phyloP scores from a whole-genome alignment of 2,329 filamentous ascomycete genomes.

The Teratosphaeria gauchensis region DNA sequence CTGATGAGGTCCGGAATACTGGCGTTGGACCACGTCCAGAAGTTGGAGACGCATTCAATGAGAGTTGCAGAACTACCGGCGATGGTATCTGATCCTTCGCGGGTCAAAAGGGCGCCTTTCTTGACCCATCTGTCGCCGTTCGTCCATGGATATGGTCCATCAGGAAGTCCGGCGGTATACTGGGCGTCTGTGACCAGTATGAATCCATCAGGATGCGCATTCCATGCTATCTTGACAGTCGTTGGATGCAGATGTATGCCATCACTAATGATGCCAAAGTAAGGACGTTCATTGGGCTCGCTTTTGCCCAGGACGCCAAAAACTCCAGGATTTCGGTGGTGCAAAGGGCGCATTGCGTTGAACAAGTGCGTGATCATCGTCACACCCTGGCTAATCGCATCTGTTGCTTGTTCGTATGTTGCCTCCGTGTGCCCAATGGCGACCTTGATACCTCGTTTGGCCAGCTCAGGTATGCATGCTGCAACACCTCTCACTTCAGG shows the following conservation, averaged over 20 bases:
- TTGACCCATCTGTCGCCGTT: constrained; percentile 62
- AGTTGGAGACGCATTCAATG: constrained; percentile 76
- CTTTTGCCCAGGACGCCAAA: constrained; percentile 69
- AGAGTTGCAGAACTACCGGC: constrained; percentile 49
- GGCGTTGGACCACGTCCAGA: constrained; percentile 63
- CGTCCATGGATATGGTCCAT: constrained; percentile 78
- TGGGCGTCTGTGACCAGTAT: constrained; percentile 90
- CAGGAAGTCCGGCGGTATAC: constrained; percentile 73
- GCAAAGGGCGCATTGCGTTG: constrained; percentile 85
- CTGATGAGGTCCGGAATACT: constrained; percentile 58
- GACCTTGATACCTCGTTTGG: constrained; percentile 58
- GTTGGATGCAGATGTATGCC: constrained; percentile 85
- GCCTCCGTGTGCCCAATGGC: constrained; percentile 82
- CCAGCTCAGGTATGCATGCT: constrained; percentile 56
- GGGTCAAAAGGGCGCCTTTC: constrained; percentile 59
- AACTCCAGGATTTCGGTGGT: constrained; percentile 83
- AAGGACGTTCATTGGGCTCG: constrained; percentile 49
- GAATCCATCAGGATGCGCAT: constrained; percentile 72
- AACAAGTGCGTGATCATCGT: constrained; percentile 90
- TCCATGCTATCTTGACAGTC: constrained; percentile 80
- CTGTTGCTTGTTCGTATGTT: constrained; percentile 70
- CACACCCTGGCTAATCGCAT: constrained; percentile 62
- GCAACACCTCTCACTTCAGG: constrained; percentile 62
- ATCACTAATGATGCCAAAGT: constrained; percentile 82
- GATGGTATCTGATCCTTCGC: constrained; percentile 71